These are phyloP conservation scores for Xylaria castorea DNA, from an alignment of 495 filamentous ascomycete species.

Conservation along the genomic window DNA sequence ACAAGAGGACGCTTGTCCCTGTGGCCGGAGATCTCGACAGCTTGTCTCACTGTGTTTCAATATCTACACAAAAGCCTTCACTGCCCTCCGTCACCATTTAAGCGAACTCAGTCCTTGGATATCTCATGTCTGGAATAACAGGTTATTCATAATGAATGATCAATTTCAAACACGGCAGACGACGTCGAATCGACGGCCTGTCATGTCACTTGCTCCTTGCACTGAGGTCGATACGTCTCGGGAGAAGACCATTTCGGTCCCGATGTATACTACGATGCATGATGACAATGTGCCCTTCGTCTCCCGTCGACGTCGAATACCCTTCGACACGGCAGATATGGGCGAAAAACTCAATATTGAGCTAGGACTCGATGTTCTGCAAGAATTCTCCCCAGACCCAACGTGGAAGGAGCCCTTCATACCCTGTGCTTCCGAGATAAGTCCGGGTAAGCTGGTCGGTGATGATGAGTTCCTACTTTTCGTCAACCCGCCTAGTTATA, in stretches of 20 bases:
- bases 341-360: slow-evolving; percentile 17
- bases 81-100: slow-evolving; percentile 33
- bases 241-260: background rate
- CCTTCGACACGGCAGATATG: background rate
- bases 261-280: slow-evolving; percentile 23
- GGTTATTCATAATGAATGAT: slow-evolving; percentile 31
- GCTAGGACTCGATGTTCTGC: slow-evolving; percentile 23
- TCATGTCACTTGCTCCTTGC: slow-evolving; percentile 28
- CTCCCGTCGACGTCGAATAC: slow-evolving; percentile 20
- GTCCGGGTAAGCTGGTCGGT: slow-evolving; percentile 33
- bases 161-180: slow-evolving; percentile 16
- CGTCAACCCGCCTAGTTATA: slow-evolving; percentile 35
- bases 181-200: slow-evolving; percentile 7
- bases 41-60: slow-evolving; percentile 42
- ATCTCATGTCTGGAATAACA: slow-evolving; percentile 38
- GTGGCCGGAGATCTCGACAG: slow-evolving; percentile 27
- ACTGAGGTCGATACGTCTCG: background rate
- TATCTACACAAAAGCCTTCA: slow-evolving; percentile 41
- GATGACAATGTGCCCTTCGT: slow-evolving; percentile 16
- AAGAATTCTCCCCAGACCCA: slow-evolving; percentile 25
- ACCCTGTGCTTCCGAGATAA: slow-evolving; percentile 21
- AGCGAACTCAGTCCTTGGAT: slow-evolving; percentile 28
- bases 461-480: slow-evolving; percentile 41
- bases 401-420: slow-evolving; percentile 18
- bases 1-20: slow-evolving; percentile 24